Percentiles rank a stretch among this genome's conserved stretches.
phyloP scores from a whole-genome alignment of 176 grass and related monocot species.

The Chloris gayana region DNA sequence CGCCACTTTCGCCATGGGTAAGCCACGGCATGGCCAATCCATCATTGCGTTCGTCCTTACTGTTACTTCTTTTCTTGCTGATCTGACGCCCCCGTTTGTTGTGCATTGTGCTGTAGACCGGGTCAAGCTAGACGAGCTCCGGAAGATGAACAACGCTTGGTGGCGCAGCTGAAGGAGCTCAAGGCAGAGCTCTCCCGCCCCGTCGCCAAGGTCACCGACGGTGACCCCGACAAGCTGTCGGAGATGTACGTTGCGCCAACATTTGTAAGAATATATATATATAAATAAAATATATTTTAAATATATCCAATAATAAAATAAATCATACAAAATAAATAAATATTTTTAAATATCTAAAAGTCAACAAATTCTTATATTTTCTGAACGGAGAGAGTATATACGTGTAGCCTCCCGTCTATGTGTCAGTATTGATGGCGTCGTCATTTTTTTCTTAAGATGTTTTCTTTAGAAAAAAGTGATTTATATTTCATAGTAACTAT shows the following conservation, averaged over 20 bases:
- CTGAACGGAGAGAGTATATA: too few relatives aligned
- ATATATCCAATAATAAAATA: too few relatives aligned
- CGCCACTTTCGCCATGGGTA: slow-evolving; percentile 37
- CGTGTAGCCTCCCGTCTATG: neutral
- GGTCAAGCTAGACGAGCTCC: slow-evolving; percentile 88
- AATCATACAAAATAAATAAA: too few relatives aligned
- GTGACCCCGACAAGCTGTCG: slow-evolving; percentile 89
- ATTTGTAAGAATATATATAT: too few relatives aligned
- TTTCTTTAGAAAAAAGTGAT: too few relatives aligned
- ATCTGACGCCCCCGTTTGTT: slow-evolving; percentile 26
- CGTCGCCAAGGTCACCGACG: slow-evolving; percentile 57
- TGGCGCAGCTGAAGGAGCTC: slow-evolving; percentile 66
- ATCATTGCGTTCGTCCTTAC: neutral
- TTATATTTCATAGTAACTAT: neutral
- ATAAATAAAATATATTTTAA: too few relatives aligned
- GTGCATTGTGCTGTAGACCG: slow-evolving; percentile 46
- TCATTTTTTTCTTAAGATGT: neutral
- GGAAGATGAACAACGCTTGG: slow-evolving; percentile 74
- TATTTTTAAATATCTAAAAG: too few relatives aligned
- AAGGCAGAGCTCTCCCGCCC: slow-evolving; percentile 53
- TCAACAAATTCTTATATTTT: too few relatives aligned
- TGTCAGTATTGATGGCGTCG: too few relatives aligned
- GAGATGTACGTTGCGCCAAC: too few relatives aligned
- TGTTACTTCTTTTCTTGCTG: neutral
- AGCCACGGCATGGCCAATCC: neutral